phyloP scores from a whole-genome alignment of 495 filamentous ascomycete genomes.

The Aspergillus campestris region DNA sequence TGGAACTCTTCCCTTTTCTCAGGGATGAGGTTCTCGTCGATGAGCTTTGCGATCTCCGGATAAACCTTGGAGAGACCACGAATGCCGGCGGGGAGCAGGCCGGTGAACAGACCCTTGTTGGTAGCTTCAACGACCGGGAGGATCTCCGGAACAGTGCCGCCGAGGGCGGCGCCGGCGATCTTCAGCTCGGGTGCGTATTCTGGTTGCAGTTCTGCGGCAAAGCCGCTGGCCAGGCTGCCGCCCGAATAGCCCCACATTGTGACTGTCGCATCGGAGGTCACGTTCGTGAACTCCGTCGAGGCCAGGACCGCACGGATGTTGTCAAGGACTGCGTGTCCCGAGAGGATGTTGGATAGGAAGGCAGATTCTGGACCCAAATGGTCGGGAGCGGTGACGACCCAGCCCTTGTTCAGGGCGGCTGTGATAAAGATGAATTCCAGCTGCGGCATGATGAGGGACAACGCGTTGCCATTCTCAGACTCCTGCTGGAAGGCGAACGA shows the following conservation, averaged over 20 bases:
- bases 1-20: conserved; percentile 8
- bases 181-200: conserved; percentile 43
- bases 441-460: conserved; percentile 18
- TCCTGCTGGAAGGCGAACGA: conserved; percentile 12
- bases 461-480: conserved; percentile 4
- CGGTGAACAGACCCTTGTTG: conserved; percentile 14
- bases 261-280: conserved; percentile 12
- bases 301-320: conserved; percentile 33
- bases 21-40: conserved; percentile 6
- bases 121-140: conserved; percentile 11
- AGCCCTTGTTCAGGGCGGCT: conserved; percentile 29
- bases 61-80: conserved; percentile 18
- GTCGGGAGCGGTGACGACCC: conserved; percentile 41
- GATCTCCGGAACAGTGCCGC: conserved; percentile 28
- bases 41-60: conserved; percentile 5
- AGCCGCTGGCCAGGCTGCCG: conserved; percentile 39
- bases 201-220: conserved; percentile 39
- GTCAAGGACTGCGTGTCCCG: conserved; percentile 41
- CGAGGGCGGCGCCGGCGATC: conserved; percentile 37
- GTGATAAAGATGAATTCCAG: conserved; percentile 20
- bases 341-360: conserved; percentile 33
- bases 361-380: conserved; percentile 36
- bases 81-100: conserved; percentile 12
- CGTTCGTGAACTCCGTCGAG: conserved; percentile 8
- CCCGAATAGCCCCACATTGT: conserved; percentile 48